A percentile compares a stretch with the other conserved stretches of the same genome.
Evolutionary conservation across 495 filamentous ascomycete genomes (phyloP).

Genomic region (Apodospora peruviana): DNA sequence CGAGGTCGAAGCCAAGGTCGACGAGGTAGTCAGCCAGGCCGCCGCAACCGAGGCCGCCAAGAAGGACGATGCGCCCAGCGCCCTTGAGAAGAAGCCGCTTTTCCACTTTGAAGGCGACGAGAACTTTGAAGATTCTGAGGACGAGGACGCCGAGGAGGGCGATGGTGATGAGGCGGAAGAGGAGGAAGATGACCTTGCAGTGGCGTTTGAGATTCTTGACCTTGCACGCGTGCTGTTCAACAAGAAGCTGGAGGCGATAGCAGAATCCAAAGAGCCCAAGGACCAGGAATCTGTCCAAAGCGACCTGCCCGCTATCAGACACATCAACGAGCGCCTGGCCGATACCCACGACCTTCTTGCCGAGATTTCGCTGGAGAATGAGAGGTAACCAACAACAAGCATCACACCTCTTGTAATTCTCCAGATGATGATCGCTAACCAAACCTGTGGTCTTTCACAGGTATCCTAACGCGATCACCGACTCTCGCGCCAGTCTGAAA

Average conservation of each 20-base stretch:
- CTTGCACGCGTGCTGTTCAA: constrained; percentile 75
- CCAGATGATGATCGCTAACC: constrained; percentile 14
- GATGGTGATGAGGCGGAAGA: constrained; percentile 53
- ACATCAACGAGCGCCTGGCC: constrained; percentile 75
- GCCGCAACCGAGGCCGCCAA: constrained; percentile 35
- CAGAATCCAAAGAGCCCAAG: constrained; percentile 36
- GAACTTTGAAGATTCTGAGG: constrained; percentile 80
- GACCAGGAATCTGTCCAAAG: constrained; percentile 43
- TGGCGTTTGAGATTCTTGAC: constrained; percentile 88
- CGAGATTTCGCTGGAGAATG: constrained; percentile 92
- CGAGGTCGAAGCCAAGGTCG: constrained; percentile 42
- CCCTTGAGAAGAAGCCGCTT: constrained; percentile 58
- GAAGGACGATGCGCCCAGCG: constrained; percentile 25
- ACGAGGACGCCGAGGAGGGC: constrained; percentile 40
- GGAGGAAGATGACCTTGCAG: constrained; percentile 85
- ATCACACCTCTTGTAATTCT: not conserved
- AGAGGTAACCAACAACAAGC: constrained; percentile 43
- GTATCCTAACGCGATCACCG: constrained; percentile 73
- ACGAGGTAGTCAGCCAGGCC: constrained; percentile 24
- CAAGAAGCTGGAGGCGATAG: constrained; percentile 43
- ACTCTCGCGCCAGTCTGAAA: constrained; percentile 67
- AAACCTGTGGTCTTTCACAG: constrained; percentile 25
- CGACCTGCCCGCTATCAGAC: constrained; percentile 46
- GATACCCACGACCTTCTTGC: constrained; percentile 89
- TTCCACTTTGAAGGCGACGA: constrained; percentile 95